phyloP scores from a whole-genome alignment of 345 rosid species.

The Microthlaspi erraticum region DNA sequence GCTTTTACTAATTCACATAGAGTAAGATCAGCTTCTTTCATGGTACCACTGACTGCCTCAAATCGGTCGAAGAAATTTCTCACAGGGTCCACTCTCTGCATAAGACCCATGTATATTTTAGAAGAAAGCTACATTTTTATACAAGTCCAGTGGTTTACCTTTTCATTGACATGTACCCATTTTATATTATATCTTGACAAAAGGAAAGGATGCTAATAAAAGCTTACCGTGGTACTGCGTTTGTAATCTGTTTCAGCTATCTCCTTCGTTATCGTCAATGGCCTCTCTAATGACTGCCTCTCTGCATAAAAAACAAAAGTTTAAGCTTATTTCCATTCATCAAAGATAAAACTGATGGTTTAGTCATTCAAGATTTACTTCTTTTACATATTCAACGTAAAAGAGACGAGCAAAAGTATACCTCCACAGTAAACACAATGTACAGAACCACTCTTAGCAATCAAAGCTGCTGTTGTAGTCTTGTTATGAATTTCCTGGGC shows the following conservation, averaged over 20 bases:
- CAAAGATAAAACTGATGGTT: slow-evolving; percentile 7
- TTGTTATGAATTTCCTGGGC: slow-evolving; percentile 36
- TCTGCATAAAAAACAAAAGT: slow-evolving; percentile 50
- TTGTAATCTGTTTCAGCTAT: slow-evolving; percentile 44
- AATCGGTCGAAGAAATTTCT: slow-evolving; percentile 59
- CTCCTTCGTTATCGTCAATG: slow-evolving; percentile 47
- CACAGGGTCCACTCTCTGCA: slow-evolving; percentile 51
- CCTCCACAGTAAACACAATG: slow-evolving; percentile 49
- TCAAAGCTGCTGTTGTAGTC: slow-evolving; percentile 42
- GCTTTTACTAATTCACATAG: slow-evolving; percentile 66
- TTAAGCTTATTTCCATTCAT: slow-evolving; percentile 30
- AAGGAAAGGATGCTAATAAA: slow-evolving; percentile 30
- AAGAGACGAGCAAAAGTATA: slow-evolving; percentile 39
- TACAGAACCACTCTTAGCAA: slow-evolving; percentile 46
- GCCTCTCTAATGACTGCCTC: slow-evolving; percentile 40
- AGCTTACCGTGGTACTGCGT: slow-evolving; percentile 48
- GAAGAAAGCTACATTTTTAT: slow-evolving; percentile 33
- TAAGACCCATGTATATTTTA: slow-evolving; percentile 49
- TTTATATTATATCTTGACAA: slow-evolving; percentile 14
- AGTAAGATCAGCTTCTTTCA: slow-evolving; percentile 77
- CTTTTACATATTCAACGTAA: slow-evolving; percentile 26
- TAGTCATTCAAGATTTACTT: slow-evolving; percentile 16
- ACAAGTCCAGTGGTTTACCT: slow-evolving; percentile 31
- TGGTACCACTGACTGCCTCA: slow-evolving; percentile 71
- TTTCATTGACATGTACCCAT: slow-evolving; percentile 30